These are phyloP conservation scores for Pichia paraexigua DNA, from an alignment of 805 yeast species.

Conservation along the genomic window DNA sequence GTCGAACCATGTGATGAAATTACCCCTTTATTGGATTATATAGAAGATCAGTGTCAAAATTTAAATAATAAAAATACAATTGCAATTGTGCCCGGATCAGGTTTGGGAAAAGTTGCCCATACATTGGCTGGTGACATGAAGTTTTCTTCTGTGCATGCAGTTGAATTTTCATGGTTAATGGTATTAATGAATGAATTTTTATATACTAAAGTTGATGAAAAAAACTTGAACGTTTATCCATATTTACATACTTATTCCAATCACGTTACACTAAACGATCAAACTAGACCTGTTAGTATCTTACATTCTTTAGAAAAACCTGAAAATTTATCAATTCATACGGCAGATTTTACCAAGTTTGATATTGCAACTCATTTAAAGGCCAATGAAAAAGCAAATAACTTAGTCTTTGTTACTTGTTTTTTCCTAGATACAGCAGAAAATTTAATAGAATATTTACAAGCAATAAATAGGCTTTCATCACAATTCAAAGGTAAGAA, in stretches of 20 bases:
- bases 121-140: constrained; percentile 36
- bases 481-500: constrained; percentile 29
- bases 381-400: constrained; percentile 24
- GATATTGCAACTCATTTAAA: constrained; percentile 20
- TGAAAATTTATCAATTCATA: constrained; percentile 36
- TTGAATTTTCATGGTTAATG: constrained; percentile 76
- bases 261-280: constrained; percentile 41
- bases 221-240: constrained; percentile 32
- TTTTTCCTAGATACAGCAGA: constrained; percentile 93
- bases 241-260: constrained; percentile 63
- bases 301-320: constrained; percentile 33
- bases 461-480: constrained; percentile 44
- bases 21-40: constrained; percentile 44
- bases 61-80: constrained; percentile 30
- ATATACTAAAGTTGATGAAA: constrained; percentile 24
- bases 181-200: constrained; percentile 56
- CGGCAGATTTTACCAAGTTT: constrained; percentile 61
- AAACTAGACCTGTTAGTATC: constrained; percentile 37
- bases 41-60: constrained; percentile 34
- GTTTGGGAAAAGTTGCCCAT: constrained; percentile 71
- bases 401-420: constrained; percentile 53
- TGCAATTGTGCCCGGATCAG: constrained; percentile 80
- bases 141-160: constrained; percentile 48
- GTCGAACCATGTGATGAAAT: constrained; percentile 39
- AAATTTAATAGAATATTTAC: constrained; percentile 67